Base-by-base conservation (phyloP, 768 basidiomycete species). In the Tephrocybe sp. region DNA sequence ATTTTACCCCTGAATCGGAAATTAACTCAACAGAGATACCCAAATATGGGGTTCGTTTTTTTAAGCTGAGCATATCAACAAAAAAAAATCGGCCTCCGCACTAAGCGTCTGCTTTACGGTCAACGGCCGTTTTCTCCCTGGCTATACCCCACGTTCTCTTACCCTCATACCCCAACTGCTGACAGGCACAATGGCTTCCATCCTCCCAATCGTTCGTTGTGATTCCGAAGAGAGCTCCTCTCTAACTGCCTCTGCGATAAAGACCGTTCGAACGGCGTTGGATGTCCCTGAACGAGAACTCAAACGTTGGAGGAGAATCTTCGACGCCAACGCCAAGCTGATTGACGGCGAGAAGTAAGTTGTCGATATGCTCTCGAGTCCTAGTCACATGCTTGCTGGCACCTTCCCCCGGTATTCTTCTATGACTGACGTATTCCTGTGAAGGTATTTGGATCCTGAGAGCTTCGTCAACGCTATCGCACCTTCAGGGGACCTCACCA, bases 391-490 rank as follows among this genome's bases (percentile, higher is more conserved):
- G 51, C 32, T 32, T 49, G 44, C 44, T 56, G 48, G 51, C 51
- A 41, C 21, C 26, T 30, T 27, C 34, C 47, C 43, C 36, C 31
- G 24, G 39, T 36, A 34, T 37, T 51, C 36, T 48, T 40, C 42
- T 45, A 45, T 41, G 44, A 43, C 36, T 61, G 40, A 51, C 47
- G 27, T 49, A 21, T 36, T 45, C 40, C 28, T 65, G 31, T 52
- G 24, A 58, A 98, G 95, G 69, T 96, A 83, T 65, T 77, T 99
- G 39, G 89, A 92, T 69, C 73, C 78, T 28, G 87, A 93, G 25
- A 85, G 85, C 60, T 99, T 99, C 69, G 88, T 98, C 58, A 91
- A 92, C 65, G 95, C 97, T 44, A 95, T 98, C 66, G 93, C 89
- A 26, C 94, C 96, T 2, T 79, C 80, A 40, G 84, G 80, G 27